These are phyloP conservation scores for Pseudogymnoascus sp. DNA, from an alignment of 2,329 filamentous ascomycete species.

Conservation along the genomic window DNA sequence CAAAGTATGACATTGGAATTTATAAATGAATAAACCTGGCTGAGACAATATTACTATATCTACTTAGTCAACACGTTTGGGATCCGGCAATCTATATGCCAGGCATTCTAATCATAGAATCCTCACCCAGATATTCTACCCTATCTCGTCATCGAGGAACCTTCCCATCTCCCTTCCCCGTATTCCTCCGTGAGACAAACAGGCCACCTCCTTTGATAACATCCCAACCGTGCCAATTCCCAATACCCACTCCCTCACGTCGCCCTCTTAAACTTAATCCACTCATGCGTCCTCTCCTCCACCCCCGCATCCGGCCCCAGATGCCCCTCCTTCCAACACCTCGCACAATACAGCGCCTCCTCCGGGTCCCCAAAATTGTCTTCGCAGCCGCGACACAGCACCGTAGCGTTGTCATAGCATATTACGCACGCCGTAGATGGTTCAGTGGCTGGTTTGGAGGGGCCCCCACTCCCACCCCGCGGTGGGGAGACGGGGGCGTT, in stretches of 20 bases:
- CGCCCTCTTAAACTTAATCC: conserved; percentile 33
- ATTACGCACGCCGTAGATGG: conserved; percentile 73
- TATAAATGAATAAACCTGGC: neutral
- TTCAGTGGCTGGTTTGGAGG: conserved; percentile 47
- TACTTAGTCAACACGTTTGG: neutral
- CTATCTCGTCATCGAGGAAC: neutral
- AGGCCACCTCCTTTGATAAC: neutral
- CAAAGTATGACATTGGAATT: neutral
- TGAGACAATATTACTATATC: neutral
- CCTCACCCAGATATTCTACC: neutral
- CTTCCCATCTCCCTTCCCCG: neutral
- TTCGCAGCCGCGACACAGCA: conserved; percentile 66
- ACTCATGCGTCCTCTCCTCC: conserved; percentile 62
- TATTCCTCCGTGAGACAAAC: neutral
- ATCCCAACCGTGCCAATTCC: neutral
- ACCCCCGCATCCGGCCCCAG: conserved; percentile 58
- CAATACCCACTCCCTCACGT: neutral
- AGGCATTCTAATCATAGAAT: neutral
- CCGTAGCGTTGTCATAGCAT: conserved; percentile 68
- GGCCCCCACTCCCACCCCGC: neutral
- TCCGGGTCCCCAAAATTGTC: conserved; percentile 40
- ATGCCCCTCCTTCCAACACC: conserved; percentile 79
- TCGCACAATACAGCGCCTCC: conserved; percentile 55
- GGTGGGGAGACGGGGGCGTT: conserved; percentile 18
- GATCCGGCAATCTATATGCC: neutral